Evolutionary conservation across 163 green algal species (phyloP).

Genomic region (Chlorella variabilis): DNA sequence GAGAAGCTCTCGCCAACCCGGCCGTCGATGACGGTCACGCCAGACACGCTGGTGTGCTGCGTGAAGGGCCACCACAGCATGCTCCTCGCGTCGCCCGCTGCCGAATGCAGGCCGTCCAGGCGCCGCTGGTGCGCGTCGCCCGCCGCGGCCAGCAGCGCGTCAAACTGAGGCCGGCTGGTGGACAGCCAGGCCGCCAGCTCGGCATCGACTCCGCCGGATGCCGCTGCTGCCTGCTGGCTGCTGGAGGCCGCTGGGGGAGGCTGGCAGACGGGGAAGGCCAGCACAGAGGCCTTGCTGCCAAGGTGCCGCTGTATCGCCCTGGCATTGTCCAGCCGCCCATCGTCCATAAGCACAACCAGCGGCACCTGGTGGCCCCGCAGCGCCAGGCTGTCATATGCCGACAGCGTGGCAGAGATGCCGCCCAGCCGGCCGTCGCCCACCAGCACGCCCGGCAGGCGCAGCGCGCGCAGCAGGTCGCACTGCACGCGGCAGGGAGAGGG

Average conservation of each 20-base stretch:
- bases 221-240: background rate
- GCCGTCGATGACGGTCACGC: slow-evolving; percentile 86
- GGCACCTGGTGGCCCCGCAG: slow-evolving; percentile 80
- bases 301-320: slow-evolving; percentile 44
- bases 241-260: slow-evolving; percentile 7
- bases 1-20: slow-evolving; percentile 74
- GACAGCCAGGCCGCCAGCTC: slow-evolving; percentile 62
- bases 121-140: slow-evolving; percentile 32
- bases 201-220: slow-evolving; percentile 45
- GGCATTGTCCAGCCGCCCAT: slow-evolving; percentile 45
- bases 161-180: slow-evolving; percentile 41
- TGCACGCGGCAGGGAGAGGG: slow-evolving; percentile 51
- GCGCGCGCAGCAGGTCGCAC: slow-evolving; percentile 77
- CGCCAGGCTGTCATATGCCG: slow-evolving; percentile 76
- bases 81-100: slow-evolving; percentile 31
- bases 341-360: slow-evolving; percentile 78
- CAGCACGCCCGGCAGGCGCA: slow-evolving; percentile 87
- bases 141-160: slow-evolving; percentile 22
- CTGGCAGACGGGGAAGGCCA: slow-evolving; percentile 56
- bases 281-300: slow-evolving; percentile 34
- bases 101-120: slow-evolving; percentile 45
- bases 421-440: slow-evolving; percentile 91
- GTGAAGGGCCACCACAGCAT: slow-evolving; percentile 98
- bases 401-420: slow-evolving; percentile 92
- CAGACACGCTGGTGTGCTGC: slow-evolving; percentile 76